Evolutionary conservation across 2,329 filamentous ascomycete genomes (phyloP).

Genomic region (Fusarium algeriense): DNA sequence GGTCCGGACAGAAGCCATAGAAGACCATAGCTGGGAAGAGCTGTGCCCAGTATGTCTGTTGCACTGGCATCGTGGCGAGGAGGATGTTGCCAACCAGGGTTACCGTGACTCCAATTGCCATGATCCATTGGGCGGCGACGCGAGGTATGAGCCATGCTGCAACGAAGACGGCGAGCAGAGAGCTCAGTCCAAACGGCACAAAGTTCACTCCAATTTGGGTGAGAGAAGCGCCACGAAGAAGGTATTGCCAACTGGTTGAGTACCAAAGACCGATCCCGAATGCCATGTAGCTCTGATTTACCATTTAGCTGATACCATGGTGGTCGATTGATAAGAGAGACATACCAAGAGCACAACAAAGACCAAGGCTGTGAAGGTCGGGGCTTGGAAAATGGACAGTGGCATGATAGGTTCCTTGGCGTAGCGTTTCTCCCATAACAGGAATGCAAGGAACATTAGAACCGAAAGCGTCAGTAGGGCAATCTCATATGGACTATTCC

Average conservation of each 20-base stretch:
- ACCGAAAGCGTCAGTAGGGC: conserved; percentile 54
- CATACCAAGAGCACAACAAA: conserved; percentile 55
- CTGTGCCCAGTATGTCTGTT: conserved; percentile 57
- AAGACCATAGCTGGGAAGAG: conserved; percentile 55
- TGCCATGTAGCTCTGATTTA: conserved; percentile 56
- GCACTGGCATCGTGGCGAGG: conserved; percentile 58
- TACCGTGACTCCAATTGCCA: conserved; percentile 56
- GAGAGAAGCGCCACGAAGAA: conserved; percentile 57
- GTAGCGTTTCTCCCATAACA: conserved; percentile 58
- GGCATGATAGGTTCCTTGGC: conserved; percentile 60
- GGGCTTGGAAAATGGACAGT: conserved; percentile 58
- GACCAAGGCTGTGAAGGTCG: conserved; percentile 58
- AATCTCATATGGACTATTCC: conserved; percentile 58
- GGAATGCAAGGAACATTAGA: conserved; percentile 46
- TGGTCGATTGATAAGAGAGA: accelerated
- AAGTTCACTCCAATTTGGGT: conserved; percentile 1
- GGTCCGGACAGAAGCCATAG: conserved; percentile 58
- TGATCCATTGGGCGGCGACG: conserved; percentile 60
- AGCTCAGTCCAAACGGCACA: conserved; percentile 9
- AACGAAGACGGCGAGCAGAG: conserved; percentile 12
- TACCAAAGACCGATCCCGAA: conserved; percentile 64
- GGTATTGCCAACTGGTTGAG: conserved; percentile 58
- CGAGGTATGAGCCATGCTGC: conserved; percentile 60
- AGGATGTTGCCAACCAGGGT: conserved; percentile 19
- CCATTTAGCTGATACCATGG: not conserved